Conservation (phyloP, 345 rosid genomes). For the Carallia brachiata region DNA sequence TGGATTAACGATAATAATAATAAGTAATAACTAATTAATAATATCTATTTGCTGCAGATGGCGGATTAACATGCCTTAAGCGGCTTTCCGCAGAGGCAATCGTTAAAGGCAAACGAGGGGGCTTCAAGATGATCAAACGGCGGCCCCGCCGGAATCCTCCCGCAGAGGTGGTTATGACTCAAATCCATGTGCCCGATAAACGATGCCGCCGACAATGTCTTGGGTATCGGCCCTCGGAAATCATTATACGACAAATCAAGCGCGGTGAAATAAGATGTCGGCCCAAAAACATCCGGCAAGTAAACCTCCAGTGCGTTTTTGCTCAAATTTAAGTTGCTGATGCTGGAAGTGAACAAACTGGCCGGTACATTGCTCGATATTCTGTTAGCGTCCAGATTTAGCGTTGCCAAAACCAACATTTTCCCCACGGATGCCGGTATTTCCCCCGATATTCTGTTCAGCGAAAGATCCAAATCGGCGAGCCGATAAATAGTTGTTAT, state of each 20-base stretch:
- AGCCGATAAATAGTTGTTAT: conserved; percentile 66
- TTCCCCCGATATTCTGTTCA: conserved; percentile 53
- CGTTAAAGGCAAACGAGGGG: conserved; percentile 63
- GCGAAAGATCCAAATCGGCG: conserved; percentile 77
- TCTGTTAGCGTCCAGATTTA: conserved; percentile 72
- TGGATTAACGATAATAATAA: no score
- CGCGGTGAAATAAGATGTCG: conserved; percentile 64
- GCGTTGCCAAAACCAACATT: conserved; percentile 78
- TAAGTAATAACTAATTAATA: no score
- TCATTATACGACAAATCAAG: conserved; percentile 68
- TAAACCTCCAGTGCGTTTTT: conserved; percentile 49
- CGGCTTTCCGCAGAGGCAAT: conserved; percentile 85
- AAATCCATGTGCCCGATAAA: conserved; percentile 81
- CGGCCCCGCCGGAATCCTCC: conserved; percentile 65
- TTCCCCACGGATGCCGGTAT: conserved; percentile 68
- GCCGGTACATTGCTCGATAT: conserved; percentile 57
- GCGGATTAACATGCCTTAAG: conserved; percentile 42
- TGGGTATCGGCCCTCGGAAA: conserved; percentile 64
- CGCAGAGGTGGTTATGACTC: conserved; percentile 86
- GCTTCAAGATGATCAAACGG: conserved; percentile 91
- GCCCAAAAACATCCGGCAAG: conserved; percentile 72
- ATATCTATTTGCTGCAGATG: no score
- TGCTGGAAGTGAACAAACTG: conserved; percentile 51
- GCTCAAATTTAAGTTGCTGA: conserved; percentile 67
- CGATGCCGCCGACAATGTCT: conserved; percentile 46